Percentiles rank a stretch among this genome's conserved stretches.
Evolutionary conservation across 2,329 filamentous ascomycete genomes (phyloP).

Genomic region (Calonectria henricotiae): DNA sequence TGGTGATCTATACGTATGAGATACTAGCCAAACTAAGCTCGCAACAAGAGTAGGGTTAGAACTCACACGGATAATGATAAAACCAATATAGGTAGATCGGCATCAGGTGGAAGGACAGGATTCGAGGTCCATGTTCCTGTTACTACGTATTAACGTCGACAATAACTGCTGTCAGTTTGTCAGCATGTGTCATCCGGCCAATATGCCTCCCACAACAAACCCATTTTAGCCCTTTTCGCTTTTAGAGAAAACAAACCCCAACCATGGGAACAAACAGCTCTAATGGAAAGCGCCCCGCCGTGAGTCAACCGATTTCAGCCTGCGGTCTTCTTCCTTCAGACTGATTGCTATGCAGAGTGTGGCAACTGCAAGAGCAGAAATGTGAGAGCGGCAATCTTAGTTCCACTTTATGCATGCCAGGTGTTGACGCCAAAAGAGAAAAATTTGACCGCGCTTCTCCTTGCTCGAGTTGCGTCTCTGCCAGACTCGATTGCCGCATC

Average conservation of each 20-base stretch:
- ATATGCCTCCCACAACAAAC: background rate
- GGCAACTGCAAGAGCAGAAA: slow-evolving; percentile 25
- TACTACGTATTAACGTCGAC: background rate
- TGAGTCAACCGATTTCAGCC: background rate
- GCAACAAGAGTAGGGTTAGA: no score
- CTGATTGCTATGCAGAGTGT: slow-evolving; percentile 1
- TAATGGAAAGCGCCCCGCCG: background rate
- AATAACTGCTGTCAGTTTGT: background rate
- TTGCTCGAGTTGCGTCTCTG: slow-evolving; percentile 18
- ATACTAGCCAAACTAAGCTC: no score
- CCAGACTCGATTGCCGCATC: slow-evolving; percentile 5
- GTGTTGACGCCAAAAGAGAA: background rate
- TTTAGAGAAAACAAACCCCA: background rate
- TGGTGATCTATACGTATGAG: no score
- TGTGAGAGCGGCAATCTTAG: background rate
- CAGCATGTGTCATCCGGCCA: background rate
- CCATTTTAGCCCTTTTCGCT: no score
- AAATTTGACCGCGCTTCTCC: slow-evolving; percentile 20
- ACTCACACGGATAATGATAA: no score
- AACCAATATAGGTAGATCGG: no score
- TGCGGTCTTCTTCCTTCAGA: background rate
- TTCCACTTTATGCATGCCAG: background rate
- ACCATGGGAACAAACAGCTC: background rate
- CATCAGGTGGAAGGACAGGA: no score
- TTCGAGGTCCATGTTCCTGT: background rate